Base-by-base conservation (phyloP, 2,329 filamentous ascomycete genomes). In the Capronia coronata region DNA sequence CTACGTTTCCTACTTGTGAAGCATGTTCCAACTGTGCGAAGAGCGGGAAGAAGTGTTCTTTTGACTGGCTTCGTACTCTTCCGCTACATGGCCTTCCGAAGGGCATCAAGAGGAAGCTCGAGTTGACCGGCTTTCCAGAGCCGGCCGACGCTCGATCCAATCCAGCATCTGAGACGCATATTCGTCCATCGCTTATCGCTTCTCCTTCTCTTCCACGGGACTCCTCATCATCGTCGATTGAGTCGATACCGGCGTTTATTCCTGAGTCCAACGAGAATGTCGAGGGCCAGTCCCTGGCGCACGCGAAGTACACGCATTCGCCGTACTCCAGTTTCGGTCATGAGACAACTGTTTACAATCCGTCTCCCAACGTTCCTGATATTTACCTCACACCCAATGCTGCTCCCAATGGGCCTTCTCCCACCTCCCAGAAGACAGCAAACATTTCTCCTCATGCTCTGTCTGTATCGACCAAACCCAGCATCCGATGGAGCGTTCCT, bases 1-100 rank as follows among this genome's bases (percentile, higher is more conserved):
- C 35, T n/a, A n/a, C 46, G 2, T 19, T 19, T 9, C 25, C 48
- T 11, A 48, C 40, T 4, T 41, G 43, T 42, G 46, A 50, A 25
- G 49, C 54, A 10, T 73, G 70, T 45, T 65, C 66, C 2, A 72
- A 73, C 44, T 73, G 70, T 59, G 66, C 64, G 34, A 68, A 68
- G 59, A 71, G 68, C 37, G 69, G 68, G 38, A 72, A 71, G 51
- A 63, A 59, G 11, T 73, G 70, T 52, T 72, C 70, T 0, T 71
- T 72, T 50, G 66, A 71, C 43, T 73, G 70, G 68, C 62, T 72
- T 22, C 62, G 64, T 23, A 40, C 35, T 11, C 50, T 50, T 9
- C 66, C 63, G 56, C 51, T 54, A 48, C 18, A 56, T 51, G 44
- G 46, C 52, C 27, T 58, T 61, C 44, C 57, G 25, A 44, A 50